These are phyloP conservation scores for Schwanniomyces pseudopolymorphus DNA, from an alignment of 805 yeast genomes.

Conservation along the genomic window DNA sequence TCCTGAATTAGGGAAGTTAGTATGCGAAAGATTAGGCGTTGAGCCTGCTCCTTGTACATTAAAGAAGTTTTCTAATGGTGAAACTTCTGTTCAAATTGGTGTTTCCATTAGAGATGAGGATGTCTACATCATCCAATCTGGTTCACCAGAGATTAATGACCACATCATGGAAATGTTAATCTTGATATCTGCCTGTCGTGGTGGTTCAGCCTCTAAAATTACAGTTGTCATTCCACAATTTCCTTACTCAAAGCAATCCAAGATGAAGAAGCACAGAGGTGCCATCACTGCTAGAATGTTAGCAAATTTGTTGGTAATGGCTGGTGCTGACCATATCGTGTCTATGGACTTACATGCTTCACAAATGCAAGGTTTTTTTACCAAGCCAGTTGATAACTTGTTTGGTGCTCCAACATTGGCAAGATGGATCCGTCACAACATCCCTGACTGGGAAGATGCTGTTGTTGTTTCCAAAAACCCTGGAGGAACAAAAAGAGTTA, in stretches of 20 bases:
- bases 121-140: conserved; percentile 87
- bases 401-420: conserved; percentile 97
- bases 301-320: conserved; percentile 92
- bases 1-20: conserved; percentile 87
- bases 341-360: conserved; percentile 96
- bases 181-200: conserved; percentile 91
- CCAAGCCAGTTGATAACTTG: conserved; percentile 94
- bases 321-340: conserved; percentile 98
- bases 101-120: conserved; percentile 96
- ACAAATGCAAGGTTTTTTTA: conserved; percentile 98
- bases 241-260: conserved; percentile 95
- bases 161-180: conserved; percentile 95
- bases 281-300: conserved; percentile 98
- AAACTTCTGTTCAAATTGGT: conserved; percentile 93
- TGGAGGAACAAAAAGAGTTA: conserved; percentile 97
- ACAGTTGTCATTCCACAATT: conserved; percentile 97
- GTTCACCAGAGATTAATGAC: conserved; percentile 85
- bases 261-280: conserved; percentile 98
- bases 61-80: conserved; percentile 94
- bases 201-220: conserved; percentile 97
- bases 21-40: conserved; percentile 88
- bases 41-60: conserved; percentile 91
- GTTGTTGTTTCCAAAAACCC: conserved; percentile 99
- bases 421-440: conserved; percentile 90
- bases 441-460: conserved; percentile 79